Base-by-base conservation (phyloP, 306 rosid genomes). In the Canavalia ensiformis region DNA sequence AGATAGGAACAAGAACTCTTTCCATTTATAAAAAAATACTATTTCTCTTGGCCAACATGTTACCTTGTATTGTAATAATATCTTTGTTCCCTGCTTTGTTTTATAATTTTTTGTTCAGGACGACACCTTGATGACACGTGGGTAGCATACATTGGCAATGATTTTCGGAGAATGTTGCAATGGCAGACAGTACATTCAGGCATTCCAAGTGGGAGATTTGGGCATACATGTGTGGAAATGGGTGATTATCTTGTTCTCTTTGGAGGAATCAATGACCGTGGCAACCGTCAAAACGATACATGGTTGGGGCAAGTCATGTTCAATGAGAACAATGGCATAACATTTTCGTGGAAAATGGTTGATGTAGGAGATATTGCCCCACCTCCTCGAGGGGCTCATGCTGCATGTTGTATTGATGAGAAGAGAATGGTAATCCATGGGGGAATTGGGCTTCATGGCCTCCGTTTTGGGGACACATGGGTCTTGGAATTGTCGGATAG, bases 91-190 rank as follows among this genome's bases (percentile, higher is more conserved):
- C 13, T 49, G 77, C 74, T 73, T 78, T 68, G 59, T 33, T 52
- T 79, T 30, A 28, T 29, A 13, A 50, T 47, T 88, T 18, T 57
- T 80, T 72, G 29, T 41, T 35, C 60, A 95, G 99, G 99, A 68
- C 91, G 97, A 60, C 97, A 95, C 87, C 94, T 91, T 52, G 99
- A 90, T 73, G 99, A 95, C 84, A 93, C 97, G 8, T 91, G 99
- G 99, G 95, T 84, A 88, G 95, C 95, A 12, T 82, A 86, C 83
- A 85, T 89, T 51, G 93, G 97, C 5, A 84, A 80, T 8, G 92
- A 86, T 74, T 89, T 84, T 64, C 88, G 54, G 58, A 84, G 82
- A 77, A 81, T 66, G 64, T 77, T 87, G 82, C 90, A 86, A 70
- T 95, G 99, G 99, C 89, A 91, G 77, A 86, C 88, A 85, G 92